These are phyloP conservation scores for Tolypocladium endophyticum DNA, from an alignment of 2,329 filamentous ascomycete species.

Conservation along the genomic window DNA sequence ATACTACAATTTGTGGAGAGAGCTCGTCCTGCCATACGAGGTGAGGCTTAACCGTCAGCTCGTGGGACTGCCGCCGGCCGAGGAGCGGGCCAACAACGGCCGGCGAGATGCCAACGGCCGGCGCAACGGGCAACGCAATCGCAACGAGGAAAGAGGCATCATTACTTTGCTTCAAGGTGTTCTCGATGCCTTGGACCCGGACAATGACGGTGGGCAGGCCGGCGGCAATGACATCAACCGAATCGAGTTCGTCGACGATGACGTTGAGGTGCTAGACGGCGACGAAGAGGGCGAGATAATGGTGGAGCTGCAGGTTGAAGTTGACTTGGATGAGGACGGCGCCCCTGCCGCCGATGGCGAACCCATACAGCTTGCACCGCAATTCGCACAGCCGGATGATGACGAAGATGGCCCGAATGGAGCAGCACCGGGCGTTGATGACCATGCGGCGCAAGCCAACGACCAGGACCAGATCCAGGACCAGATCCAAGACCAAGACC, in stretches of 20 bases:
- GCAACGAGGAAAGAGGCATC: constrained; percentile 19
- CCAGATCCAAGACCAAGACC: not conserved
- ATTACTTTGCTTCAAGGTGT: constrained; percentile 24
- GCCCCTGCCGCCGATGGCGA: constrained; percentile 9
- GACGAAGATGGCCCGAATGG: not conserved
- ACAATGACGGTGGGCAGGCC: constrained; percentile 17
- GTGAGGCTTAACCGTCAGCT: constrained; percentile 36
- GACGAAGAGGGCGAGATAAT: constrained; percentile 12
- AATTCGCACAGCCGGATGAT: not conserved
- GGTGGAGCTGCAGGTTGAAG: constrained; percentile 22
- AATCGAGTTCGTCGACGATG: constrained; percentile 5
- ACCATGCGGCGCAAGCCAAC: not conserved
- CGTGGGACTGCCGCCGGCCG: constrained; percentile 24
- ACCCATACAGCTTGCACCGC: constrained; percentile 1
- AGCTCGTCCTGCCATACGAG: constrained; percentile 36
- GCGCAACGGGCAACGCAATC: constrained; percentile 9
- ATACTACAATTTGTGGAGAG: constrained; percentile 36
- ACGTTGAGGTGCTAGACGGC: not conserved
- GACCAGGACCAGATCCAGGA: no score
- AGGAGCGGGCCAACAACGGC: constrained; percentile 11
- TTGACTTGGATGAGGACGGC: constrained; percentile 27
- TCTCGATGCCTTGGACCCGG: constrained; percentile 23
- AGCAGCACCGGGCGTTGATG: not conserved
- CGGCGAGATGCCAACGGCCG: constrained; percentile 10
- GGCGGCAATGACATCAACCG: constrained; percentile 8